These are phyloP conservation scores for Boletus edulis DNA, from an alignment of 768 basidiomycete genomes.

Conservation along the genomic window DNA sequence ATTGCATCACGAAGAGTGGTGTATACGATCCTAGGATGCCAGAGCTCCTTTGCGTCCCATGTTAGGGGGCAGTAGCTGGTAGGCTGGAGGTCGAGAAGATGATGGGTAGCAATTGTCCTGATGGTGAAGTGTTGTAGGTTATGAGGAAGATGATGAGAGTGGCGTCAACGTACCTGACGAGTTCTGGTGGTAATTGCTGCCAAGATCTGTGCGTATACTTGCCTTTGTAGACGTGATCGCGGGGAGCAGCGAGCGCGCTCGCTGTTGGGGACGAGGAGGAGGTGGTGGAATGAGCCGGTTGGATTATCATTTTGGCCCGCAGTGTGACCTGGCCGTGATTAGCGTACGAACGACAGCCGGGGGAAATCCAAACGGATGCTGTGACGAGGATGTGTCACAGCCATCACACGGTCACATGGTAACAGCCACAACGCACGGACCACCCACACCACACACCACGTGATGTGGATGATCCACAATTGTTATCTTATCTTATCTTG, in stretches of 20 bases:
- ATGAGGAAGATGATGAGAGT: conserved; percentile 24
- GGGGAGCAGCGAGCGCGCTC: conserved; percentile 1
- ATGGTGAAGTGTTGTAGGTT: neutral
- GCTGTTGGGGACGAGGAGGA: conserved; percentile 19
- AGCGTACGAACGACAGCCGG: conserved; percentile 37
- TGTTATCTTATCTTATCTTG: conserved; percentile 23
- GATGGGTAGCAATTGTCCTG: conserved; percentile 43
- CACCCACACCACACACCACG: conserved; percentile 1
- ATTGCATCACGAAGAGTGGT: conserved; percentile 59
- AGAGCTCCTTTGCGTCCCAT: conserved; percentile 50
- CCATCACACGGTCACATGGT: conserved; percentile 23
- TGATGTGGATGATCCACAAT: neutral
- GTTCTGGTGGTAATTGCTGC: conserved; percentile 60
- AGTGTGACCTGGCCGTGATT: conserved; percentile 37
- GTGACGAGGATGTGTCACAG: conserved; percentile 30
- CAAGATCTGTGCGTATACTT: conserved; percentile 57
- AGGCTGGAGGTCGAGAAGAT: conserved; percentile 47
- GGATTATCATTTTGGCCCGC: conserved; percentile 35
- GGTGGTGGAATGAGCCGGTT: conserved; percentile 14
- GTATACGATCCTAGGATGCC: conserved; percentile 64
- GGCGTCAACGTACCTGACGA: conserved; percentile 50
- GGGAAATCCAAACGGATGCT: conserved; percentile 31
- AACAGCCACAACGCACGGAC: conserved; percentile 30
- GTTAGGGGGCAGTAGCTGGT: conserved; percentile 46
- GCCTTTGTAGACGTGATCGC: conserved; percentile 49